phyloP scores from a whole-genome alignment of 192 early-diverging fungal species.

The Rhizophlyctis rosea region DNA sequence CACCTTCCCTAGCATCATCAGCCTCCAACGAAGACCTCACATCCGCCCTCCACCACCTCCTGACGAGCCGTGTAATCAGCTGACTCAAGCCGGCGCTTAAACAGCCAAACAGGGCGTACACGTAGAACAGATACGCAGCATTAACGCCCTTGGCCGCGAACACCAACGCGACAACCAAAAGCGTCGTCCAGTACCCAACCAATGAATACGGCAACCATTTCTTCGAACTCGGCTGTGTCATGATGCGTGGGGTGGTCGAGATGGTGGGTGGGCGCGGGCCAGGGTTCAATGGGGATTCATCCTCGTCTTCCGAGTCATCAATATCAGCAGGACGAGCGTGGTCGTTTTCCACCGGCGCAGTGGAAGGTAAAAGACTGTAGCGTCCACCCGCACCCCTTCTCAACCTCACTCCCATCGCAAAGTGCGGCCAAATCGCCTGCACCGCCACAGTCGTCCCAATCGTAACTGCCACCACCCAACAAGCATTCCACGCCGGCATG shows the following conservation, averaged over 20 bases:
- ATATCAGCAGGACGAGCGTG: background rate
- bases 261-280: background rate
- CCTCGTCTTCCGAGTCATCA: constrained; percentile 3
- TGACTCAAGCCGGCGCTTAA: too few relatives aligned
- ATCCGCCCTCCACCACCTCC: too few relatives aligned
- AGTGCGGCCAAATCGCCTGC: constrained; percentile 33
- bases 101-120: too few relatives aligned
- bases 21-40: too few relatives aligned
- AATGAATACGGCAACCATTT: constrained; percentile 33
- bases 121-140: too few relatives aligned
- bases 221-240: constrained; percentile 12
- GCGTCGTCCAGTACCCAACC: constrained; percentile 27
- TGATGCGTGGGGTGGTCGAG: background rate
- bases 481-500: constrained; percentile 25
- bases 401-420: constrained; percentile 20
- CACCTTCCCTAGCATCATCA: too few relatives aligned
- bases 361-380: constrained; percentile 6
- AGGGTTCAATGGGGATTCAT: background rate
- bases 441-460: constrained; percentile 16
- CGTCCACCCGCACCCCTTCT: constrained; percentile 8
- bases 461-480: constrained; percentile 28
- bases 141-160: background rate
- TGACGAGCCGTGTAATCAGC: too few relatives aligned
- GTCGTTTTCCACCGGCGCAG: background rate
- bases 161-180: constrained; percentile 12